Conservation (phyloP, 306 rosid species). For the Dryas octopetala region DNA sequence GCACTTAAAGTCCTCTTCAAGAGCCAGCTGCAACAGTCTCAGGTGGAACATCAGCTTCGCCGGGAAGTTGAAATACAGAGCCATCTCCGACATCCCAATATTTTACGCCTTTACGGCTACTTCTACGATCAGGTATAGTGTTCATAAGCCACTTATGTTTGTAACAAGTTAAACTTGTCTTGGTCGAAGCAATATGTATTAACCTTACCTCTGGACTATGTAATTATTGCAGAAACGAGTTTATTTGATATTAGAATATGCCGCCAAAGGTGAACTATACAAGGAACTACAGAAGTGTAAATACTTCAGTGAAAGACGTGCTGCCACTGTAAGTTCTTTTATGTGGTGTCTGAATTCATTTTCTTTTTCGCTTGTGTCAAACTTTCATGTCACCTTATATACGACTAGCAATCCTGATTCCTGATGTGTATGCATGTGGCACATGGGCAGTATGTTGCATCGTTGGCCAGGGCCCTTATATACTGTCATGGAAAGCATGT, state of each 20-base stretch:
- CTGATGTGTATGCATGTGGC: conserved; percentile 5
- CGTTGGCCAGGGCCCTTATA: conserved; percentile 94
- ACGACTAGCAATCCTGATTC: neutral
- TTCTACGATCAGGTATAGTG: conserved; percentile 82
- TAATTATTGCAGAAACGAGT: conserved; percentile 77
- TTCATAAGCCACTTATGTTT: neutral
- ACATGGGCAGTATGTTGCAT: conserved; percentile 79
- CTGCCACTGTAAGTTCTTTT: conserved; percentile 81
- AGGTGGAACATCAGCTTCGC: conserved; percentile 97
- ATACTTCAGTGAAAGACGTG: conserved; percentile 97
- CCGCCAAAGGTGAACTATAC: conserved; percentile 97
- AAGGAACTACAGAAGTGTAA: conserved; percentile 94
- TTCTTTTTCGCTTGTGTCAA: neutral
- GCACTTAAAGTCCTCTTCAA: conserved; percentile 94
- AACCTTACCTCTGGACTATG: neutral
- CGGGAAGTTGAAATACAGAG: conserved; percentile 98
- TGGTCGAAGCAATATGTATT: conserved; percentile 19
- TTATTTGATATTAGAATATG: conserved; percentile 92
- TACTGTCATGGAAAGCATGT: conserved; percentile 99
- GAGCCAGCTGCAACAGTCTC: conserved; percentile 98
- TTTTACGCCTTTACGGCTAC: conserved; percentile 90
- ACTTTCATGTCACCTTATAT: neutral
- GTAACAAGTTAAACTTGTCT: neutral
- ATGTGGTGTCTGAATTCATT: neutral
- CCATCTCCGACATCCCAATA: conserved; percentile 96